A percentile compares a stretch with the other conserved stretches of the same genome.
Conservation (phyloP, 2,329 filamentous ascomycete genomes). For the Diaporthe velutina region DNA sequence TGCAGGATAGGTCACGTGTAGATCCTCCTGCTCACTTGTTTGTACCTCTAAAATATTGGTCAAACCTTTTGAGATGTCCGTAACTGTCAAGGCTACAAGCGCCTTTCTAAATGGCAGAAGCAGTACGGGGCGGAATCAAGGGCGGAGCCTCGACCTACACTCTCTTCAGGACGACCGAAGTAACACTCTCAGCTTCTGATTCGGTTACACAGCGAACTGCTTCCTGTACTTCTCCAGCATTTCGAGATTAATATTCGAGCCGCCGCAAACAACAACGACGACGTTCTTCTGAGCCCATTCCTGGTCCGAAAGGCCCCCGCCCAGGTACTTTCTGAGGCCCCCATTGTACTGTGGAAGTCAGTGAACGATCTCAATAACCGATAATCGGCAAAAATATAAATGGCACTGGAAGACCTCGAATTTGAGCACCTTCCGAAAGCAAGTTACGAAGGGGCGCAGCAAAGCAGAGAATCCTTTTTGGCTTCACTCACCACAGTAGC, state of each 20-base stretch:
- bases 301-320: constrained; percentile 63
- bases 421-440: not conserved
- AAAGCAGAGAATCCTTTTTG: not conserved
- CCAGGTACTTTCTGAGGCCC: constrained; percentile 71
- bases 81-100: too few relatives aligned
- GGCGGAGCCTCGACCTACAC: too few relatives aligned
- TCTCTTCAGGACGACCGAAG: not conserved
- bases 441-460: too few relatives aligned
- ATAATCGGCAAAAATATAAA: not conserved
- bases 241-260: constrained; percentile 74
- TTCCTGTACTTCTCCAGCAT: constrained; percentile 71
- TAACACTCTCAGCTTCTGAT: not conserved
- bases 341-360: constrained; percentile 64
- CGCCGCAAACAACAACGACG: constrained; percentile 88
- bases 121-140: too few relatives aligned
- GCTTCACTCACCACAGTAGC: constrained; percentile 61
- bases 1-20: not conserved
- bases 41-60: not conserved
- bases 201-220: constrained; percentile 53
- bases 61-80: not conserved
- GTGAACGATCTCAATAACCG: not conserved
- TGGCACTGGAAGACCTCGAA: not conserved
- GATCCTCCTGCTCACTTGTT: not conserved
- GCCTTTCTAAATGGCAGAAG: not conserved
- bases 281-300: constrained; percentile 78